Base-by-base conservation (phyloP, 768 basidiomycete genomes). In the Leccinum ochraceum region DNA sequence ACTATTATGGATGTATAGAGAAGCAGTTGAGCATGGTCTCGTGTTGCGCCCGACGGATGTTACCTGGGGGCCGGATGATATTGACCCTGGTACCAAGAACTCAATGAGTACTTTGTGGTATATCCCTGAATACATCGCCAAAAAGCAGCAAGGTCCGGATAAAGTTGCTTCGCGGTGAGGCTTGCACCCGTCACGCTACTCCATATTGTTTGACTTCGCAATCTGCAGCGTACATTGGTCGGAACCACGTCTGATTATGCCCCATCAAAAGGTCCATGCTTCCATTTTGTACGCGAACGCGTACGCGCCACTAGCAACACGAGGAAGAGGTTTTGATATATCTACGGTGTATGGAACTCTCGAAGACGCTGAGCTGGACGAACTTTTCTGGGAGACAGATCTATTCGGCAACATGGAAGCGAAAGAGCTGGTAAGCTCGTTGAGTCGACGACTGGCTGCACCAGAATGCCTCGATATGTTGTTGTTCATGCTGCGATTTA, bases 21-120 rank as follows among this genome's bases (percentile, higher is more conserved):
- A 53, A 14, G 51, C 51, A 10, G 13, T 20, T 20, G 30, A n/a
- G 11, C 51, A 53, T 34, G 51, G 51, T 32, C 51, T 53, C 30
- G 34, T 60, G 2, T 60, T 75, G 44, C 57, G 59, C 4, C 62
- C 65, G 13, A 61, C 60, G 53, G 60, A 66, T 26, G 26, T 64
- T 20, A 57, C 59, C 24, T 66, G 63, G 63, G 49, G 59, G 6
- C 65, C 65, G 6, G 58, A 60, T 10, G 65, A 62, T 36, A 37
- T 66, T 17, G 63, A 66, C 20, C 61, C 51, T 11, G 60, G 63
- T 6, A 56, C 22, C 34, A 58, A 20, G 26, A 22, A 66, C 14
- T 64, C 65, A 10, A 66, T 64, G 63, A 49, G 22, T 22, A 1
- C 13, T 3, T 11, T 28, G 17, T 66, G 65, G 63, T n/a, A 44